Evolutionary conservation across 148 eudicot genomes (phyloP).

Genomic region (Selenicereus undatus): DNA sequence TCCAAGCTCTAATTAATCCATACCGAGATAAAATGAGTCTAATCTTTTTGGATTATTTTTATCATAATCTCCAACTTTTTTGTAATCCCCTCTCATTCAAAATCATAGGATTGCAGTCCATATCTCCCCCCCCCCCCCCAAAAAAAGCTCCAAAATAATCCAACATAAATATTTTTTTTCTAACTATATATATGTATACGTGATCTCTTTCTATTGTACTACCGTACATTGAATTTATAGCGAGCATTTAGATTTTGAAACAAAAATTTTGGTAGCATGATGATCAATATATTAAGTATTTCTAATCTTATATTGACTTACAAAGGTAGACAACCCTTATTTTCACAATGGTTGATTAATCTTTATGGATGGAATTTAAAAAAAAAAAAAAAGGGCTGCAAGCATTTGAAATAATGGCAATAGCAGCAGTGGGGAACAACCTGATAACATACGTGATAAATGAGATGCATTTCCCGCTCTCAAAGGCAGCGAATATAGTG

Average conservation of each 20-base stretch:
- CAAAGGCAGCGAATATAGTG: slow-evolving; percentile 85
- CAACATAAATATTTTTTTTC: too few relatives aligned
- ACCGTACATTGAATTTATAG: too few relatives aligned
- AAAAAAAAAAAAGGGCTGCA: slow-evolving; percentile 54
- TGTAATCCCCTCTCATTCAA: neutral
- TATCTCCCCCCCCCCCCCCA: too few relatives aligned
- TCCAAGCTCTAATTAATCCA: neutral
- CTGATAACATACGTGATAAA: slow-evolving; percentile 86
- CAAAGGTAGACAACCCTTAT: too few relatives aligned
- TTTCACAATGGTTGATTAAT: too few relatives aligned
- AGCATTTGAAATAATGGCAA: slow-evolving; percentile 91
- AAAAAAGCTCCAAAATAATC: too few relatives aligned
- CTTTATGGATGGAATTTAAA: neutral
- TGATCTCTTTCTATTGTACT: too few relatives aligned
- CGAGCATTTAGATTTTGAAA: too few relatives aligned
- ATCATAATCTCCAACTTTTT: neutral
- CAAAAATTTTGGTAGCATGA: too few relatives aligned
- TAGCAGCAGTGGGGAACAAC: slow-evolving; percentile 98
- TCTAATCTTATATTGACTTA: too few relatives aligned
- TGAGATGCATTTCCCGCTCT: slow-evolving; percentile 85
- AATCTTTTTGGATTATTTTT: neutral
- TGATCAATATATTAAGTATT: too few relatives aligned
- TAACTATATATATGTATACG: too few relatives aligned
- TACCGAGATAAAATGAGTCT: neutral
- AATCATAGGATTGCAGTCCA: neutral